Evolutionary conservation across 306 rosid species (phyloP).

Genomic region (Begonia masoniana): DNA sequence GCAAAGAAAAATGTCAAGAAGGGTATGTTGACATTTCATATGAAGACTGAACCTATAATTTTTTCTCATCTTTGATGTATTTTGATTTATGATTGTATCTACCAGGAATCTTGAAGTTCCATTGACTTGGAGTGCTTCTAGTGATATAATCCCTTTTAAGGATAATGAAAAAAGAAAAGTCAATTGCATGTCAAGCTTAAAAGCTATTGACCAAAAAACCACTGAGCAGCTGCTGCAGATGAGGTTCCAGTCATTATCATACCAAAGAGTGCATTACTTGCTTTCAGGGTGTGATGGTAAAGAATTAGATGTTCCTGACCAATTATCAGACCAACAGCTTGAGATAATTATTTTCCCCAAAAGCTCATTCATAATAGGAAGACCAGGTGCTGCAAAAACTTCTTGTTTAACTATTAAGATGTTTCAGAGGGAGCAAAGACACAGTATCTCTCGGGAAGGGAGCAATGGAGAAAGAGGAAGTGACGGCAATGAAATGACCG

Average conservation of each 20-base stretch:
- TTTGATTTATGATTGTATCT: too few relatives aligned
- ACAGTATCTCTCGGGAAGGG: conserved; percentile 18
- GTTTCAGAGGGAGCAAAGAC: conserved; percentile 30
- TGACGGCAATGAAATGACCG: conserved; percentile 17
- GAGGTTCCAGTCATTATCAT: conserved; percentile 53
- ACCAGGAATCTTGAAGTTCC: conserved; percentile 51
- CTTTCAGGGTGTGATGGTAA: conserved; percentile 24
- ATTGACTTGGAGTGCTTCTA: conserved; percentile 27
- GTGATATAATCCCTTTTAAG: conserved; percentile 19
- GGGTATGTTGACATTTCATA: conserved; percentile 25
- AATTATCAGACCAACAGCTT: conserved; percentile 38
- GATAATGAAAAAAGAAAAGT: conserved; percentile 14
- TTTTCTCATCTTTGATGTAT: too few relatives aligned
- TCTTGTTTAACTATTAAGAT: conserved; percentile 49
- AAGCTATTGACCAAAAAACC: conserved; percentile 9
- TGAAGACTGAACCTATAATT: not conserved
- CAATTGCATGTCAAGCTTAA: conserved; percentile 14
- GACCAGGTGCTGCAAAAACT: conserved; percentile 62
- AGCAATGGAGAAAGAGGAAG: conserved; percentile 10
- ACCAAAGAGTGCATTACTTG: conserved; percentile 28
- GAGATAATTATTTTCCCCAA: conserved; percentile 30
- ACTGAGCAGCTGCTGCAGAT: conserved; percentile 32
- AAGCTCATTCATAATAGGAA: conserved; percentile 51
- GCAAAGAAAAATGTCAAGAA: conserved; percentile 26
- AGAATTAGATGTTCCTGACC: conserved; percentile 47